Conservation (phyloP, 83 land plant species). For the Diphasiastrum complanatum region DNA sequence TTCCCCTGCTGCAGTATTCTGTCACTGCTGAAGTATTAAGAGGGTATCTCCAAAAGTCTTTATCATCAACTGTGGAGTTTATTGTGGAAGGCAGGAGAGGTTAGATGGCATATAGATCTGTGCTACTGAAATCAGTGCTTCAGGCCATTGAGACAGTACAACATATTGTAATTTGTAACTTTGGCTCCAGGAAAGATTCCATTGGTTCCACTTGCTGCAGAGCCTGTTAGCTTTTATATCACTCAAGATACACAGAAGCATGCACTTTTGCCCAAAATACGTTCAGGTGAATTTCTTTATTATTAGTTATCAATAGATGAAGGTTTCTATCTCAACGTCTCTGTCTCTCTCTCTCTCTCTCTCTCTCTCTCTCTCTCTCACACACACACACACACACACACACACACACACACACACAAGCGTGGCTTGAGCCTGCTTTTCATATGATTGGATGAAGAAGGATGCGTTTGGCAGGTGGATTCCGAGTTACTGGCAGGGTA, state of each 20-base stretch:
- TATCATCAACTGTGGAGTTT: slow-evolving; percentile 57
- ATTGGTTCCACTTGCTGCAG: slow-evolving; percentile 35
- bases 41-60: slow-evolving; percentile 66
- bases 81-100: slow-evolving; percentile 66
- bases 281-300: slow-evolving; percentile 45
- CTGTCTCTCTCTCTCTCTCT: no score
- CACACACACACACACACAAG: not conserved
- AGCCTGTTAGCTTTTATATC: slow-evolving; percentile 62
- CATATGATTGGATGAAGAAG: not conserved
- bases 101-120: no score
- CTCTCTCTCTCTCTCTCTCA: no score
- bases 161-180: no score
- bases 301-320: no score
- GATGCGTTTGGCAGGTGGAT: slow-evolving; percentile 55
- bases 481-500: slow-evolving; percentile 59
- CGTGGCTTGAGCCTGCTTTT: not conserved
- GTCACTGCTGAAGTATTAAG: slow-evolving; percentile 52
- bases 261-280: slow-evolving; percentile 55
- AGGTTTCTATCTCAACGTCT: no score
- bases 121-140: no score
- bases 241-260: slow-evolving; percentile 91
- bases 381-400: no score
- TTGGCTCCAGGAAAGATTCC: slow-evolving; percentile 49
- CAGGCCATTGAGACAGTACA: no score
- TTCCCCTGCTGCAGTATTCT: slow-evolving; percentile 49